phyloP scores from a whole-genome alignment of 2,329 filamentous ascomycete genomes.

The Epichloe hybrida region DNA sequence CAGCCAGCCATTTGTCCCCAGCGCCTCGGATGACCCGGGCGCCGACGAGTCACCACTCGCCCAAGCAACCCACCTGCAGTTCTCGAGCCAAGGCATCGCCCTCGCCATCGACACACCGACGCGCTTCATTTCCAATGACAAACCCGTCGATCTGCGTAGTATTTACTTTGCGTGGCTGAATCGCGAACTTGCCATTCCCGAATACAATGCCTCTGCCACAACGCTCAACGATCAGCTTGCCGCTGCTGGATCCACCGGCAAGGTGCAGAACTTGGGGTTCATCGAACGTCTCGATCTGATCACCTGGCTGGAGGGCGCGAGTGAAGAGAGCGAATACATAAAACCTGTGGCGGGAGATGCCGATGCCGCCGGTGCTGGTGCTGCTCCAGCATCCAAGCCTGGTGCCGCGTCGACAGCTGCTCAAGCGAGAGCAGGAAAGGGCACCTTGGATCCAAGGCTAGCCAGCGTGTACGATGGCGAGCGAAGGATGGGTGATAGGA shows the following conservation, averaged over 20 bases:
- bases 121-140: constrained; percentile 69
- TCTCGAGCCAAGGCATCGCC: constrained; percentile 48
- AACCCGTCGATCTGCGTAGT: constrained; percentile 73
- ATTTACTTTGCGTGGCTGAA: constrained; percentile 96
- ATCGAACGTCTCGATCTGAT: constrained; percentile 84
- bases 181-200: constrained; percentile 75
- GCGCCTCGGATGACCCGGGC: constrained; percentile 52
- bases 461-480: constrained; percentile 86
- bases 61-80: constrained; percentile 65
- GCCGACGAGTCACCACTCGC: constrained; percentile 53
- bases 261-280: constrained; percentile 80
- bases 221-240: constrained; percentile 67
- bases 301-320: constrained; percentile 83
- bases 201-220: constrained; percentile 78
- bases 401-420: constrained; percentile 29
- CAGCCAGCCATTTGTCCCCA: constrained; percentile 56
- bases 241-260: constrained; percentile 44
- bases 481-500: constrained; percentile 83
- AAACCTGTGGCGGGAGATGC: constrained; percentile 60
- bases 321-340: constrained; percentile 86
- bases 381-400: constrained; percentile 18
- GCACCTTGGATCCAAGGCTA: constrained; percentile 63
- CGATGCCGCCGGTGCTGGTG: constrained; percentile 25
- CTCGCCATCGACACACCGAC: constrained; percentile 62
- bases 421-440: constrained; percentile 43